A percentile compares a stretch with the other conserved stretches of the same genome.
Conservation (phyloP, 257 asterid genomes). For the Cruciata laevipes region DNA sequence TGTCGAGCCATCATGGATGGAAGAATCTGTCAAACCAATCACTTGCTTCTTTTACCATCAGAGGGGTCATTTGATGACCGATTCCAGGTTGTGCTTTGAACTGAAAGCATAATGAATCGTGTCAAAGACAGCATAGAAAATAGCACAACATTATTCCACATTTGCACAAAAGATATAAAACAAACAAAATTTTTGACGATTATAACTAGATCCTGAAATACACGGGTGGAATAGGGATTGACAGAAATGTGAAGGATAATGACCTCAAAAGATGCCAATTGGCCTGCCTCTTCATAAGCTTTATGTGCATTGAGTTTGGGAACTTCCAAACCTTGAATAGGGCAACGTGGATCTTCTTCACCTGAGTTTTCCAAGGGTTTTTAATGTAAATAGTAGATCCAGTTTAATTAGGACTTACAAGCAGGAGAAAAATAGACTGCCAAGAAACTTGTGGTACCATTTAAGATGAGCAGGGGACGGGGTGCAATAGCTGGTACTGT, state of each 20-base stretch:
- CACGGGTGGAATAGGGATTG: not conserved
- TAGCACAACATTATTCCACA: not conserved
- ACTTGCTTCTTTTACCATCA: slow-evolving; percentile 74
- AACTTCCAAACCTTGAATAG: slow-evolving; percentile 53
- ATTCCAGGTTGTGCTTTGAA: slow-evolving; percentile 57
- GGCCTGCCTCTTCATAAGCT: slow-evolving; percentile 27
- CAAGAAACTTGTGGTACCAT: slow-evolving; percentile 37
- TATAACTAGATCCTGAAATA: not conserved
- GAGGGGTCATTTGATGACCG: slow-evolving; percentile 65
- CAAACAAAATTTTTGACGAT: not conserved
- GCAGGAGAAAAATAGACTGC: slow-evolving; percentile 1
- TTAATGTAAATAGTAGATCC: not conserved
- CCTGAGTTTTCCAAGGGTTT: slow-evolving; percentile 30
- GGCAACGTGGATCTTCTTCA: slow-evolving; percentile 77
- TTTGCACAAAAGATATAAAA: not conserved
- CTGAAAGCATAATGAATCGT: slow-evolving; percentile 26
- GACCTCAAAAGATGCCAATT: slow-evolving; percentile 48
- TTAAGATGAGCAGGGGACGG: slow-evolving; percentile 78
- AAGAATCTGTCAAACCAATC: slow-evolving; percentile 57
- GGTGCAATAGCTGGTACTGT: slow-evolving; percentile 62
- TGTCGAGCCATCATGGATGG: not conserved
- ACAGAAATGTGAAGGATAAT: not conserved
- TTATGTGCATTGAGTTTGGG: slow-evolving; percentile 38
- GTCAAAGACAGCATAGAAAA: not conserved
- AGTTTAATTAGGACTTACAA: not conserved